These are phyloP conservation scores for Xylaria telfairii DNA, from an alignment of 495 filamentous ascomycete genomes.

Conservation along the genomic window DNA sequence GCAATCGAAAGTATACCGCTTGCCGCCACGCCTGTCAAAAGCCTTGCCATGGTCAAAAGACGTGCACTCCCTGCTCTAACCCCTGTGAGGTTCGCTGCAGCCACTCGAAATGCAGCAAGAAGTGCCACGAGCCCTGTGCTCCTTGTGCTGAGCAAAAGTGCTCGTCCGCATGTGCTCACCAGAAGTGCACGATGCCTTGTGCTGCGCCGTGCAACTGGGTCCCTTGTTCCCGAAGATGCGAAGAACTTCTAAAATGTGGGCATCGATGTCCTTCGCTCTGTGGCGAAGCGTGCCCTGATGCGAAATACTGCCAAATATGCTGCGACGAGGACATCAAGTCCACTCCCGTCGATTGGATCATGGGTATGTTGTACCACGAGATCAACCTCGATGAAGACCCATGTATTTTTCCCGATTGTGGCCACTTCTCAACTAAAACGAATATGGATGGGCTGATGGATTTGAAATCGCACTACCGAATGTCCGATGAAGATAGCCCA, in stretches of 20 bases:
- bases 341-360: constrained; percentile 60
- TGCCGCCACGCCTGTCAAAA: constrained; percentile 63
- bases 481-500: constrained; percentile 46
- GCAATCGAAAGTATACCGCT: constrained; percentile 62
- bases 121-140: constrained; percentile 67
- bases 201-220: constrained; percentile 72
- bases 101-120: constrained; percentile 65
- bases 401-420: constrained; percentile 68
- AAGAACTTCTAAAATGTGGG: constrained; percentile 62
- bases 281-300: constrained; percentile 67
- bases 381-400: constrained; percentile 65
- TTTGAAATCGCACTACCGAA: constrained; percentile 63
- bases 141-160: constrained; percentile 68
- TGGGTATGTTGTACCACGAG: constrained; percentile 57
- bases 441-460: constrained; percentile 72
- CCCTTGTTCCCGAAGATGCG: constrained; percentile 71
- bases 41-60: constrained; percentile 59
- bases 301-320: constrained; percentile 64
- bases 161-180: constrained; percentile 63
- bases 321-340: constrained; percentile 48
- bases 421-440: constrained; percentile 66
- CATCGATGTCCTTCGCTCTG: constrained; percentile 70
- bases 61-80: constrained; percentile 60
- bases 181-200: constrained; percentile 69
- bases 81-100: constrained; percentile 67